Percentiles rank a stretch among this genome's conserved stretches.
Evolutionary conservation across 257 asterid genomes (phyloP).

Genomic region (Solanum stenotomum): DNA sequence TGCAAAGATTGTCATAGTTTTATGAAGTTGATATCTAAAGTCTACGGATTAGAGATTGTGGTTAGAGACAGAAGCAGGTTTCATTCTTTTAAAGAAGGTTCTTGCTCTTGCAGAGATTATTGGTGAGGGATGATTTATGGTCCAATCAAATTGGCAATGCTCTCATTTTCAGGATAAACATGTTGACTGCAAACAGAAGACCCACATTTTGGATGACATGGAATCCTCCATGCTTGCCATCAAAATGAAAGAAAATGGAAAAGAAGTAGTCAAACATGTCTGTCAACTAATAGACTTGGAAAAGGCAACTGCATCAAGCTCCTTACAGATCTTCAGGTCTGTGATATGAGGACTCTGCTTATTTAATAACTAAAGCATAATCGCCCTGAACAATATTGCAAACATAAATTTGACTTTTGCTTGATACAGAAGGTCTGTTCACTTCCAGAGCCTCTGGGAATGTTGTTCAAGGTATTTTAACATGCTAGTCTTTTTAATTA

Average conservation of each 20-base stretch:
- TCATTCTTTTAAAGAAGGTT: slow-evolving; percentile 49
- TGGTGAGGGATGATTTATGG: slow-evolving; percentile 30
- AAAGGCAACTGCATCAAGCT: neutral
- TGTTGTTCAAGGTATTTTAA: neutral
- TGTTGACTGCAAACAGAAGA: neutral
- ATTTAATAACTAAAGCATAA: neutral
- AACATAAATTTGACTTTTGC: neutral
- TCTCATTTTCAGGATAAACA: neutral
- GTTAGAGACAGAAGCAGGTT: slow-evolving; percentile 71
- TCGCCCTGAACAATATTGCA: neutral
- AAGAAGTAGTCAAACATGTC: neutral
- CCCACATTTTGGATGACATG: neutral
- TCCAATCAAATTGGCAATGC: neutral
- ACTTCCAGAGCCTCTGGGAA: neutral
- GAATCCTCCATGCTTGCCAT: neutral
- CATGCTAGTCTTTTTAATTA: neutral
- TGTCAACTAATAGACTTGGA: neutral
- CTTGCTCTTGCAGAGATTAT: slow-evolving; percentile 59
- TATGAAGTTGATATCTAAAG: slow-evolving; percentile 58
- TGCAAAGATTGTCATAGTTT: slow-evolving; percentile 65
- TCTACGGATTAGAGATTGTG: slow-evolving; percentile 38
- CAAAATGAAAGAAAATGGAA: neutral
- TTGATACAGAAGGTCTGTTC: neutral
- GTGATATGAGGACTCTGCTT: neutral
- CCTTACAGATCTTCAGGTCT: neutral